Base-by-base conservation (phyloP, 495 filamentous ascomycete genomes). In the Lophium mytilinum region DNA sequence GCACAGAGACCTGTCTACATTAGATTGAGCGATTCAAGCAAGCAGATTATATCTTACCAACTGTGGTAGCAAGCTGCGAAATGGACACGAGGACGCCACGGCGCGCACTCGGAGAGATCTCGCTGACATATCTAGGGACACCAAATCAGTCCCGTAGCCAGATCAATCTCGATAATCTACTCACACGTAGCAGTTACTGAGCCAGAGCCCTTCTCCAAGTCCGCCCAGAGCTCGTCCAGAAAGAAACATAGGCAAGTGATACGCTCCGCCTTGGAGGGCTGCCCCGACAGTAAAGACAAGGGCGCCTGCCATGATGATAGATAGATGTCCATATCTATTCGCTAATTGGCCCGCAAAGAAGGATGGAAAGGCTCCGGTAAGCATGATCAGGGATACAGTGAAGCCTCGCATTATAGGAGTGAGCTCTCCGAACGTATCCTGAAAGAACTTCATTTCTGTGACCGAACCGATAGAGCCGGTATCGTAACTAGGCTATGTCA, bases 401-500 rank as follows among this genome's bases (percentile, higher is more conserved):
- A 86, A 70, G 1, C 83, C 83, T 46, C 79, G 76, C 41, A 83
- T 67, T 0, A 73, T 74, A 4, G 83, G 71, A 1, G 82, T 80
- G 37, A 81, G 73, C 21, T 65, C 60, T 1, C 82, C 80, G 43
- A 86, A 75, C 9, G 71, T 66, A 7, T 63, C 55, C 1, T 63
- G 65, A 64, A 84, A 87, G 40, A 72, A 66, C 0, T 72, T 71
- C 84, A 88, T 86, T 18, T 73, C 69, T 7, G 81, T 85, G 0
- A 85, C 69, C 10, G 81, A 77, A 0, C 84, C 84, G 46, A 87
- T 84, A 4, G 76, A 77, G 3, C 84, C 82, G 0, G 81, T 86
- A 50, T 86, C 82, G 64, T 80, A 78, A 6, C 79, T 59, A 18
- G 39, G 9, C n/a, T 50, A 33, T 19, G 12, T 19, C 15, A 37